A percentile compares a stretch with the other conserved stretches of the same genome.
Evolutionary conservation across 345 rosid species (phyloP).

Genomic region (Eucalyptus regnans): DNA sequence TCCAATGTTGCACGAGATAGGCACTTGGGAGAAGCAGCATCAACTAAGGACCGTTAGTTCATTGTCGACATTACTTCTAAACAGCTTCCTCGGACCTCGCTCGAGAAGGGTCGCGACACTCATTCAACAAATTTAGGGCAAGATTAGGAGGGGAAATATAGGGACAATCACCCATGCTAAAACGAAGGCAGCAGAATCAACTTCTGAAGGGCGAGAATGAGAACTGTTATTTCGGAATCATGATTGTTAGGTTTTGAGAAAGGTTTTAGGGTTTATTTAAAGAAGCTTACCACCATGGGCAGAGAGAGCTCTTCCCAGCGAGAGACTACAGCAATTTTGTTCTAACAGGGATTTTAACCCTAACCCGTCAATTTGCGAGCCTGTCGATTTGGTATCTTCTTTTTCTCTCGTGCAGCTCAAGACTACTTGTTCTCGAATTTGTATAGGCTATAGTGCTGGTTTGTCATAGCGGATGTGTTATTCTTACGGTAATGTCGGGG

Average conservation of each 20-base stretch:
- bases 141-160: background rate
- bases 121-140: background rate
- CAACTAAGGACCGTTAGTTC: background rate
- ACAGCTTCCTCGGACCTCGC: background rate
- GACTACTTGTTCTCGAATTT: background rate
- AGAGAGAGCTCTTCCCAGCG: background rate
- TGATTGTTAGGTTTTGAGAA: background rate
- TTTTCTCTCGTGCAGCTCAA: background rate
- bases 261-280: background rate
- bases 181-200: background rate
- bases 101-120: background rate
- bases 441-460: background rate
- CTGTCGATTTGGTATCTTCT: background rate
- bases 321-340: background rate
- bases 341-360: background rate
- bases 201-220: background rate
- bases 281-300: background rate
- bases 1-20: background rate
- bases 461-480: background rate
- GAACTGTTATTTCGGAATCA: background rate
- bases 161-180: background rate
- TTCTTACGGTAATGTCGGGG: background rate
- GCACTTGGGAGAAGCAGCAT: background rate
- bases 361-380: background rate
- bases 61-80: background rate